Percentiles rank a stretch among this genome's conserved stretches.
phyloP scores from a whole-genome alignment of 768 basidiomycete species.

The Naematelia aurantialba region DNA sequence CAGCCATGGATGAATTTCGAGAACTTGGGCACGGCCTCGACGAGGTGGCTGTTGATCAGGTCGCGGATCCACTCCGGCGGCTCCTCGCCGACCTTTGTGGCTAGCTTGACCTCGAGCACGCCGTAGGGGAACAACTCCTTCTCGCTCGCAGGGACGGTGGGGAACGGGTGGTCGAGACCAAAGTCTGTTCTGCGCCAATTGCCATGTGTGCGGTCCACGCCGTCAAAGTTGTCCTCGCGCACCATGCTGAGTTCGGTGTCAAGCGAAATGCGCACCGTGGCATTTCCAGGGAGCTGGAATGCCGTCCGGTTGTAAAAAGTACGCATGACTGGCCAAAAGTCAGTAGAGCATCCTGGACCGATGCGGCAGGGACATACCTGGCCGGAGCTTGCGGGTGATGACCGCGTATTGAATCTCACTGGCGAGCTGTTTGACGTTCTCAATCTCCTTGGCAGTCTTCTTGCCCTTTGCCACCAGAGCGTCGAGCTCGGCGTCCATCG shows the following conservation, averaged over 20 bases:
- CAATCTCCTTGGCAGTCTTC: constrained; percentile 86
- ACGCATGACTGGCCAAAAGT: constrained; percentile 76
- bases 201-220: constrained; percentile 64
- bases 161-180: constrained; percentile 87
- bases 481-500: constrained; percentile 88
- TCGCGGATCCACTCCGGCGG: constrained; percentile 96
- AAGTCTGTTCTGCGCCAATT: constrained; percentile 96
- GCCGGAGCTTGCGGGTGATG: constrained; percentile 71
- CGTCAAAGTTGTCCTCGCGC: constrained; percentile 97
- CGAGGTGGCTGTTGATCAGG: constrained; percentile 89
- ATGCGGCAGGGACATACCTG: constrained; percentile 63
- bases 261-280: constrained; percentile 95
- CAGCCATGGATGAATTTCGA: constrained; percentile 94
- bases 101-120: constrained; percentile 93
- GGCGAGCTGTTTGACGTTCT: constrained; percentile 92
- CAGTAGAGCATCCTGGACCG: background rate
- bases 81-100: constrained; percentile 91
- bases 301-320: constrained; percentile 99
- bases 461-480: constrained; percentile 80
- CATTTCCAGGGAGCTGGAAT: constrained; percentile 97
- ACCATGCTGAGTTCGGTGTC: constrained; percentile 94
- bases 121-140: constrained; percentile 96
- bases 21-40: constrained; percentile 98
- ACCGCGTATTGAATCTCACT: constrained; percentile 92
- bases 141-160: constrained; percentile 68